Percentiles rank a stretch among this genome's conserved stretches.
These are phyloP conservation scores for Agastache rugosa DNA, from an alignment of 257 asterid genomes.

Conservation along the genomic window DNA sequence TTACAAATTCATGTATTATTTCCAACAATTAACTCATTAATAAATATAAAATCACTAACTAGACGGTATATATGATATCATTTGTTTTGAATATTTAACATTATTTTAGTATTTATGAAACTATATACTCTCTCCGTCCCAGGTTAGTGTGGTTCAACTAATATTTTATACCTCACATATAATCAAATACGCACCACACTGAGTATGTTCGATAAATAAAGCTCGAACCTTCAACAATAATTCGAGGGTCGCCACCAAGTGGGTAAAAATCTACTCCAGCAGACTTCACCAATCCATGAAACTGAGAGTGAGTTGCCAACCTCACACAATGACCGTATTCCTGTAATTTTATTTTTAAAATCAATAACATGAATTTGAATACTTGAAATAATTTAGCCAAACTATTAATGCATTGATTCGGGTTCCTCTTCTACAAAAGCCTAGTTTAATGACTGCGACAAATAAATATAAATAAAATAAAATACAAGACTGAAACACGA, in stretches of 20 bases:
- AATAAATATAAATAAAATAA: not conserved
- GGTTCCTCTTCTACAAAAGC: not conserved
- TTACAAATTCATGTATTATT: too few species aligned
- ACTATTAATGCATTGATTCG: not conserved
- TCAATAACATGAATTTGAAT: not conserved
- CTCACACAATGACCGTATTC: constrained; percentile 83
- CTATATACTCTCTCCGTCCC: too few species aligned
- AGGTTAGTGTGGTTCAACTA: too few species aligned
- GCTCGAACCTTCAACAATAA: constrained; percentile 85
- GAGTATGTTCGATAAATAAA: not conserved
- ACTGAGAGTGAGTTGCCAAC: constrained; percentile 81
- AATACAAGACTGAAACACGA: not conserved
- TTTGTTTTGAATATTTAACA: too few species aligned
- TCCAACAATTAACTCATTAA: too few species aligned
- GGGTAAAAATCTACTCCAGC: constrained; percentile 82
- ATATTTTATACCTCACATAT: too few species aligned
- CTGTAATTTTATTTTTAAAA: constrained; percentile 37
- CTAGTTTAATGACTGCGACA: too few species aligned
- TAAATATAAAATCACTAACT: too few species aligned
- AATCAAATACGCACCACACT: too few species aligned
- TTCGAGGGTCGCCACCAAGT: constrained; percentile 89
- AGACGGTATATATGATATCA: too few species aligned
- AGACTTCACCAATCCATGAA: constrained; percentile 71
- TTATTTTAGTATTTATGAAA: too few species aligned
- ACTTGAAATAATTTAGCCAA: not conserved